Conservation (phyloP, 116 monocot species). For the Dioscorea cayenensis region DNA sequence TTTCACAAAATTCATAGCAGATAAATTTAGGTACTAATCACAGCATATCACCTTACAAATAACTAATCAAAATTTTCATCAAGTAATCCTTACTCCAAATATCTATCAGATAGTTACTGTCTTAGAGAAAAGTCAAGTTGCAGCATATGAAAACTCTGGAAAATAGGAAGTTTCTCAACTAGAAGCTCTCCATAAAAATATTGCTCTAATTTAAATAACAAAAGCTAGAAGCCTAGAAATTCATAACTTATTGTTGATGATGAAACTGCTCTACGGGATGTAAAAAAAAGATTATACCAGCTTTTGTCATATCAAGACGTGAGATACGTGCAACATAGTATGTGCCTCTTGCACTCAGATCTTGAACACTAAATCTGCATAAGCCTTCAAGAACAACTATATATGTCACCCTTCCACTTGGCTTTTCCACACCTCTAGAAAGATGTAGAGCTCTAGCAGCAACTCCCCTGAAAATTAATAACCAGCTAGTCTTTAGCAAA, state of each 20-base stretch:
- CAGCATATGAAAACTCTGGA: background rate
- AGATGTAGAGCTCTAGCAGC: conserved; percentile 97
- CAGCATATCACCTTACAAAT: background rate
- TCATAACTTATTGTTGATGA: background rate
- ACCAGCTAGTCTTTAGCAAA: background rate
- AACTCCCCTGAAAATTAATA: conserved; percentile 64
- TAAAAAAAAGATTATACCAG: conserved; percentile 45
- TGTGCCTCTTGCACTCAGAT: conserved; percentile 72
- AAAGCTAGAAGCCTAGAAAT: background rate
- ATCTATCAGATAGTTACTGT: background rate
- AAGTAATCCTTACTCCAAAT: background rate
- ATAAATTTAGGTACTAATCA: background rate
- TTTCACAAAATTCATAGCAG: background rate
- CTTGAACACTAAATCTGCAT: conserved; percentile 92
- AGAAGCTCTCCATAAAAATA: too few species aligned
- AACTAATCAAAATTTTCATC: background rate
- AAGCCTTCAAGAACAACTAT: conserved; percentile 95
- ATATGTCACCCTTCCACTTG: conserved; percentile 97
- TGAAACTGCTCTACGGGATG: background rate
- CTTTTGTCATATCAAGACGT: conserved; percentile 84
- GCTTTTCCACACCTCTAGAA: conserved; percentile 98
- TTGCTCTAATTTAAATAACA: too few species aligned
- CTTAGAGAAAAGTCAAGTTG: background rate
- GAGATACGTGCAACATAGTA: conserved; percentile 85
- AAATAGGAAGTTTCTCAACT: too few species aligned